Evolutionary conservation across 352 stramenopile genomes (phyloP), one percentile per base, ranked within the genome.

Genomic region (Globisporangium irregulare): DNA sequence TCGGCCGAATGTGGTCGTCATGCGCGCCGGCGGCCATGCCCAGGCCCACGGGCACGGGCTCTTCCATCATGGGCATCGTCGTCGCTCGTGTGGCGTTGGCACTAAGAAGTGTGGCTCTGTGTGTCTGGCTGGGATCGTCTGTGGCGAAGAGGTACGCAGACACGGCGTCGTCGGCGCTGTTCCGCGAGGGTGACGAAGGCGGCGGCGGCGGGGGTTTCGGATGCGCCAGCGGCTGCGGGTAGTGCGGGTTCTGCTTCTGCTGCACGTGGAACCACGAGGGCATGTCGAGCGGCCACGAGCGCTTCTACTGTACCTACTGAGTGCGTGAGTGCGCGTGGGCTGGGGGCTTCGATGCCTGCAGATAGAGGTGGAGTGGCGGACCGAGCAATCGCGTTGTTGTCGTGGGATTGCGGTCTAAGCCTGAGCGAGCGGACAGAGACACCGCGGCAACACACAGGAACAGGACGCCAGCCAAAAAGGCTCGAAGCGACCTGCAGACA

Each of bases 1-100:
- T 84, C 3, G 80, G 77, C 4, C 80, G 77, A 51, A 76, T 36
- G 4, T 68, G 18, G 29, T 74, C 64, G 7, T 80, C 75, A 54
- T 59, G 24, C 27, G 43, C 24, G 38, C 48, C 41, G 15, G 46
- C 65, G 36, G 71, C 51, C 27, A 73, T 38, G 56, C 80, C 77
- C 69, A 88, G 78, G 41, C 66, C 66, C 7, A 67, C 25, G 12
- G 43, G 41, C 53, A 48, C 36, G 10, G 67, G 55, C 14, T 69
- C 67, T 20, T 69, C 61, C 27, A 72, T 59, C 55, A 69, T 54
- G 10, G 65, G 65, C 4, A 41, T 59, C 7, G 57, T 51, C 18
- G 43, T 32, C 29, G 4, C 43, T 50, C 43, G 43, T 10, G 18
- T 22, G 4, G 41, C 15, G 41, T 48, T 48, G 43, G 43, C 6